Evolutionary conservation across 306 rosid species (phyloP), one percentile per base, ranked within the genome.

Genomic region (Benincasa hispida): DNA sequence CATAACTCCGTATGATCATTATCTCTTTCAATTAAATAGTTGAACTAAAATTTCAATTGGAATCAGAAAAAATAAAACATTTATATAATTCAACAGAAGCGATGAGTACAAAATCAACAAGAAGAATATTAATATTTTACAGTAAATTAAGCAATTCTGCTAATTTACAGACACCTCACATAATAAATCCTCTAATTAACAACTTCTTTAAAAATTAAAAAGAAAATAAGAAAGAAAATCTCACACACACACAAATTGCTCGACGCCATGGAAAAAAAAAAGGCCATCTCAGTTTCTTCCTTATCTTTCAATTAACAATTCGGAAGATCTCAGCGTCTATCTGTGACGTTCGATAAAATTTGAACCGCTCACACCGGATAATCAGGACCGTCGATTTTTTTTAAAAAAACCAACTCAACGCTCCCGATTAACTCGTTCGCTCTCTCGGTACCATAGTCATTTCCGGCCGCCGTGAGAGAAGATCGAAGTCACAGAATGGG

Each of bases 401-500:
- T 0, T 27, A 42, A 66, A 67, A 68, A 42, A 30, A 15, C 57
- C 73, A 68, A 41, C 3, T 27, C 76, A 27, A 72, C 76, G 76
- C 10, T 32, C 4, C 59, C 41, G 17, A 72, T 72, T 51, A 72
- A 72, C 58, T 15, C 17, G 25, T 24, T 69, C 39, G 0, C 0
- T 69, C 45, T 37, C 22, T n/a, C 75, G 56, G 56, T 12, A 42
- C 4, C 35, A 53, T 35, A 41, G 75, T 48, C 50, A 72, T 47
- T 76, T 59, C 45, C 72, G 72, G 47, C 72, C 12, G 59, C 59
- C 76, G 76, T 72, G 12, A 27, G 88, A 63, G 86, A 89, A 93
- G 1, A 88, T 78, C 32, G 96, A 91, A 79, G 80, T 86, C 37
- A 93, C 80, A 9, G 93, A 88, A 76, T 82, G 87, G 5, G 96